Conservation (phyloP, 2,329 filamentous ascomycete genomes). For the Ramichloridium luteum region DNA sequence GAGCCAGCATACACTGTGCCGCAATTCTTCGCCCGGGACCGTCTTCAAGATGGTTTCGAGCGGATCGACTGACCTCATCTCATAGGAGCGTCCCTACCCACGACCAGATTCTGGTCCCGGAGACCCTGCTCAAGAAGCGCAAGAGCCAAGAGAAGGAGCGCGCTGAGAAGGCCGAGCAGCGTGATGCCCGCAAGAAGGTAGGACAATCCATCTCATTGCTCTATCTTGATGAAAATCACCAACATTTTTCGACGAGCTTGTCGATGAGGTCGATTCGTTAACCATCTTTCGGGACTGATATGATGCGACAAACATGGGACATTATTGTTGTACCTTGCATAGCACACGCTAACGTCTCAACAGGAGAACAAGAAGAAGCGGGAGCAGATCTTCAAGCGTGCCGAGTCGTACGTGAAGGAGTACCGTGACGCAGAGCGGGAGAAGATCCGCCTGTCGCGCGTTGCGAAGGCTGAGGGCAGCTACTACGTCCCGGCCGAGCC, state of each 20-base stretch:
- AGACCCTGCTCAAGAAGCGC: constrained; percentile 99
- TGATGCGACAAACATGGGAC: no score
- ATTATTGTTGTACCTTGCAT: constrained; percentile 16
- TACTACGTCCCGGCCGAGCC: constrained; percentile 91
- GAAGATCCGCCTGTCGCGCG: constrained; percentile 84
- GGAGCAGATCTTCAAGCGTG: constrained; percentile 97
- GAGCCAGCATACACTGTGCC: constrained; percentile 70
- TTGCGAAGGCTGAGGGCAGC: constrained; percentile 82
- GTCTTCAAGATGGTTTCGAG: constrained; percentile 22
- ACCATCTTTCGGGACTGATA: constrained; percentile 99
- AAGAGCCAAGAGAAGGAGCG: constrained; percentile 99
- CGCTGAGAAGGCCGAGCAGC: constrained; percentile 56
- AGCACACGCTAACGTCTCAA: constrained; percentile 19
- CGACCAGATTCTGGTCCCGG: constrained; percentile 92
- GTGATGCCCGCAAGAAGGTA: constrained; percentile 68
- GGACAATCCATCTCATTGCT: constrained; percentile 30
- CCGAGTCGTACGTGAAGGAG: constrained; percentile 99
- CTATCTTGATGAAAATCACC: constrained; percentile 77
- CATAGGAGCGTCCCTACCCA: constrained; percentile 79
- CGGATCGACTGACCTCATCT: constrained; percentile 53
- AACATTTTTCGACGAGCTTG: constrained; percentile 77
- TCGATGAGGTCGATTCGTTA: constrained; percentile 96
- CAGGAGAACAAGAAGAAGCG: constrained; percentile 99
- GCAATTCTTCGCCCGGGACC: constrained; percentile 88
- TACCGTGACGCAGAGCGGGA: constrained; percentile 97